Base-by-base conservation (phyloP, 176 grass and related monocot genomes). In the barley (Hordeum vulgare) region DNA sequence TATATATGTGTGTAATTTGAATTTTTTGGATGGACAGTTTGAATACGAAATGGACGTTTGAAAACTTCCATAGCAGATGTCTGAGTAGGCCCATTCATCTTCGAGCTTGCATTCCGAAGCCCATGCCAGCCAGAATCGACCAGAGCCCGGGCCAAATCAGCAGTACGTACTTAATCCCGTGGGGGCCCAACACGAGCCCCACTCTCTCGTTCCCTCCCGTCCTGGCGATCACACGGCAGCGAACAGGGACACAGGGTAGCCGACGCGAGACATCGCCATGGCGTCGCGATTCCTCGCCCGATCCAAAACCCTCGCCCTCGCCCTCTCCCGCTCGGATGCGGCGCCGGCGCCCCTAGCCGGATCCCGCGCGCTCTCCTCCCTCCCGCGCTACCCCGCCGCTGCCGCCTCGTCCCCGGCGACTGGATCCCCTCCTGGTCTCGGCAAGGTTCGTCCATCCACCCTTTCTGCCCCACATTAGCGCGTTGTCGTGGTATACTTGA, bases 221-320 rank as follows among this genome's bases (percentile, higher is more conserved):
- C 62, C 41, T 66, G 54, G 56, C 37, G 8, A 62, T 56, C 37
- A 8, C 29, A 23, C 56, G 78, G 18, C 44, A 33, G 47, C 8
- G 33, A 28, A 26, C 13, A 37, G 45, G 44, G 42, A n/a, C 21
- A 26, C 13, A 37, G 45, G 44, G 42, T 3, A 17, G 31, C 12
- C 24, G 49, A 10, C 13, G 27, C n/a, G 36, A 31, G 51, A 75
- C 36, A 31, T 69, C 17, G 66, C 56, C 88, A 90, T 90, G 84
- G 88, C 80, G 68, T 87, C 84, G 40, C 84, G 75, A 20, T 53
- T 87, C 80, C 60, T 90, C 28, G 9, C 80, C 49, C 80, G 89
- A 87, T 90, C 75, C 68, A 90, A 54, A 71, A 17, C 39, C 80
- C 75, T 84, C 7, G 61, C 51, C 9, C 61, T 75, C 74, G 68